A percentile compares a stretch with the other conserved stretches of the same genome.
Conservation (phyloP, 345 rosid genomes). For the Geranium brycei region DNA sequence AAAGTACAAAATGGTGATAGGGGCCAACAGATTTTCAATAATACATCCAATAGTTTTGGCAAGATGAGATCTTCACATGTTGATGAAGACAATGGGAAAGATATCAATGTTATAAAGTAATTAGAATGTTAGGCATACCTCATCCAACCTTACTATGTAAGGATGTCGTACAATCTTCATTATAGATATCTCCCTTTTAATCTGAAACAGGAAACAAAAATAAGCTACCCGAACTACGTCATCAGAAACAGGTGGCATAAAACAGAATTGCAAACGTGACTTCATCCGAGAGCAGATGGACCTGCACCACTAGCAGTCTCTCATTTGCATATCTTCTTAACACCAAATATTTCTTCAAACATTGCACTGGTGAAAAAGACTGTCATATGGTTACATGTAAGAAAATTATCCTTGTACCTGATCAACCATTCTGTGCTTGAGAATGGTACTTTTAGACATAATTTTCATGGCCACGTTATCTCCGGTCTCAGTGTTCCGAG, state of each 20-base stretch:
- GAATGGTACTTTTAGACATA: constrained; percentile 64
- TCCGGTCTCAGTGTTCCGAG: constrained; percentile 56
- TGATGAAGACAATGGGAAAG: not conserved
- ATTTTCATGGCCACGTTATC: constrained; percentile 77
- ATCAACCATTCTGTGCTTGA: constrained; percentile 77
- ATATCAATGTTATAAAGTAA: not conserved
- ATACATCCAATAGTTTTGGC: too few species aligned
- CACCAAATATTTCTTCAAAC: too few species aligned
- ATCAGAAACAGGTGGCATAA: not conserved
- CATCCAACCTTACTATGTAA: constrained; percentile 64
- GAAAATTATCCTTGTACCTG: constrained; percentile 36
- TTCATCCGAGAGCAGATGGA: too few species aligned
- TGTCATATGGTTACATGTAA: not conserved
- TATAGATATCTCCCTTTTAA: constrained; percentile 76
- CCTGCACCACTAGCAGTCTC: too few species aligned
- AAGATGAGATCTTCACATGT: not conserved
- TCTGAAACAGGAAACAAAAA: constrained; percentile 25
- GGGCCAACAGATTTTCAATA: too few species aligned
- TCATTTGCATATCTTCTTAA: too few species aligned
- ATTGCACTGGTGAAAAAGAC: not conserved
- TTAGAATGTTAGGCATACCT: constrained; percentile 28
- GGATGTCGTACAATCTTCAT: constrained; percentile 92
- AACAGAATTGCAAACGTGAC: not conserved
- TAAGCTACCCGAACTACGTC: not conserved
- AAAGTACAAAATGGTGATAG: not conserved